Conservation (phyloP, 2,329 filamentous ascomycete species). For the Microsporum audouinii region DNA sequence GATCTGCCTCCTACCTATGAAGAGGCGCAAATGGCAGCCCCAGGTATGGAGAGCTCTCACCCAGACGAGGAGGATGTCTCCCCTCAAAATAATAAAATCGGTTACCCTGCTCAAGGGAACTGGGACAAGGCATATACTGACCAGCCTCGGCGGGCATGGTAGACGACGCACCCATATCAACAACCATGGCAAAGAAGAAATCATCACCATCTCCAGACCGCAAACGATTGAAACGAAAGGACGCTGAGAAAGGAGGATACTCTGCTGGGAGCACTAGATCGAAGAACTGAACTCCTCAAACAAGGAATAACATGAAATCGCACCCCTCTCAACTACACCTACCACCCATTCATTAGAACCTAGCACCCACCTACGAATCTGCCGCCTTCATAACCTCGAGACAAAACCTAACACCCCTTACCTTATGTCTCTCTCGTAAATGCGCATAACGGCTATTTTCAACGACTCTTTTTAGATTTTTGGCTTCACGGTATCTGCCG, state of each 20-base stretch:
- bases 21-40: conserved; percentile 13
- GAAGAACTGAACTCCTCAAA: background rate
- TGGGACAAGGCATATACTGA: conserved; percentile 17
- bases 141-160: conserved; percentile 21
- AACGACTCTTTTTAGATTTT: background rate
- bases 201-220: conserved; percentile 12
- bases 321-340: background rate
- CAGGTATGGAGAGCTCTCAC: conserved; percentile 22
- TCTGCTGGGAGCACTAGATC: background rate
- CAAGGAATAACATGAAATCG: background rate
- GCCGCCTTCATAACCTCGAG: background rate
- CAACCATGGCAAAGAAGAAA: conserved; percentile 5
- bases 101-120: background rate
- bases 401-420: background rate
- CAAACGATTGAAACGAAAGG: conserved; percentile 30
- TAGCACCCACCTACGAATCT: background rate
- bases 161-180: conserved; percentile 16
- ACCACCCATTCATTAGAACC: background rate
- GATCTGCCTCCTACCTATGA: conserved; percentile 9
- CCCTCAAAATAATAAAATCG: background rate
- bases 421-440: background rate
- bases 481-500: background rate
- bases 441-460: background rate
- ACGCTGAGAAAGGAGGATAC: conserved; percentile 12
- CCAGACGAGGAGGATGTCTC: background rate